phyloP scores from a whole-genome alignment of 352 stramenopile genomes.

The Globisporangium rhizosaccharum region DNA sequence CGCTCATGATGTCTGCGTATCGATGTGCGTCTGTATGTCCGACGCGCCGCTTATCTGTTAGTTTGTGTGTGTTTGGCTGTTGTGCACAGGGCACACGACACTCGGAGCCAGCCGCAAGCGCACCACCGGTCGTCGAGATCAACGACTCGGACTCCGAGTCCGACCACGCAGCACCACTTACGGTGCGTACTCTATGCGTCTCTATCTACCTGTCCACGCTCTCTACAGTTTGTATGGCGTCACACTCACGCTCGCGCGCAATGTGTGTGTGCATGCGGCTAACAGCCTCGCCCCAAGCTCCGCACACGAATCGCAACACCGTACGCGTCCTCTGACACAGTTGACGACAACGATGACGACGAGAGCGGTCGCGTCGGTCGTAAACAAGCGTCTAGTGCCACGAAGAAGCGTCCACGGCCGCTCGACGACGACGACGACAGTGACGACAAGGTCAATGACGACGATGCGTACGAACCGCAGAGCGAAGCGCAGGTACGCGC shows the following conservation, averaged over 20 bases:
- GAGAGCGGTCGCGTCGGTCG: neutral
- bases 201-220: neutral
- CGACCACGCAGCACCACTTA: neutral
- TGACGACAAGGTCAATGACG: constrained; percentile 21
- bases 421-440: constrained; percentile 20
- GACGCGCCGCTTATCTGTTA: too few species aligned
- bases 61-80: too few species aligned
- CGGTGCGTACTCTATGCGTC: neutral
- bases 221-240: neutral
- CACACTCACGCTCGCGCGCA: neutral
- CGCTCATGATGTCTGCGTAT: too few species aligned
- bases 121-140: constrained; percentile 13
- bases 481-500: constrained; percentile 11
- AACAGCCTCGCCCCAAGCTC: constrained; percentile 23
- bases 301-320: constrained; percentile 11
- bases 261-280: too few species aligned
- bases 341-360: constrained; percentile 35
- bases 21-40: neutral
- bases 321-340: constrained; percentile 17
- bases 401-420: too few species aligned
- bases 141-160: constrained; percentile 16
- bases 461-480: constrained; percentile 10
- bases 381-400: too few species aligned
- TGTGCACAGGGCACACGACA: neutral
- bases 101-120: constrained; percentile 4